Base-by-base conservation (phyloP, 176 grass and related monocot species). In the Oryza glaberrima region DNA sequence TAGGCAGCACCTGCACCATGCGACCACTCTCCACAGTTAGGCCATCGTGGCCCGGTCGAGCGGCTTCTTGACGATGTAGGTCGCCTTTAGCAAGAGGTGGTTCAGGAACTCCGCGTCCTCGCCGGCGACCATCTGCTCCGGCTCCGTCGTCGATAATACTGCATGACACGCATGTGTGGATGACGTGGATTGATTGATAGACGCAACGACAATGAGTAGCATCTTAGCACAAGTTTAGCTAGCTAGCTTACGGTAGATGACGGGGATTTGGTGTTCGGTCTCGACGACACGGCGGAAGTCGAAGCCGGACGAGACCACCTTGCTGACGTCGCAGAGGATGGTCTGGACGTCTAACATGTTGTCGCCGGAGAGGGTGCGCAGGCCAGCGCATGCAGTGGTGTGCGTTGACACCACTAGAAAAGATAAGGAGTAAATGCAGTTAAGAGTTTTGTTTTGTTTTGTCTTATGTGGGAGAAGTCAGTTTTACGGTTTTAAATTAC, bases 201-300 rank as follows among this genome's bases (percentile, higher is more conserved):
- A 6, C 4, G 36, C 36, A 5, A 38, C 36, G 5, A 38, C 4
- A 5, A 38, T 5, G 36, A 38, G 4, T 38, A 5, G 5, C 4
- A 38, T 38, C 4, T 38, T 4, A 38, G 36, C 36, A 38, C 36
- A 38, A 38, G 36, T 5, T 38, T 38, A 38, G 36, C 5, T 38
- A 38, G 36, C 36, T 38, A 5, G 36, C 74, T 78, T 83, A 88
- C 80, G 40, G 44, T 83, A 83, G 54, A 83, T 0, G 54, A 88
- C 80, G 1, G 86, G 86, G 43, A 83, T 44, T 80, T 4, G 9
- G 0, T 83, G 44, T 13, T 83, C n/a, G 0, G 0, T 7, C 86
- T 88, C 74, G 11, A 78, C 15, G 34, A 83, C 52, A 11, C 2
- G 43, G 3, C 28, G 32, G 7, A 88, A 78, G 58, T 83, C 34